Base-by-base conservation (phyloP, 495 filamentous ascomycete genomes). In the Penicillium bialowiezense region DNA sequence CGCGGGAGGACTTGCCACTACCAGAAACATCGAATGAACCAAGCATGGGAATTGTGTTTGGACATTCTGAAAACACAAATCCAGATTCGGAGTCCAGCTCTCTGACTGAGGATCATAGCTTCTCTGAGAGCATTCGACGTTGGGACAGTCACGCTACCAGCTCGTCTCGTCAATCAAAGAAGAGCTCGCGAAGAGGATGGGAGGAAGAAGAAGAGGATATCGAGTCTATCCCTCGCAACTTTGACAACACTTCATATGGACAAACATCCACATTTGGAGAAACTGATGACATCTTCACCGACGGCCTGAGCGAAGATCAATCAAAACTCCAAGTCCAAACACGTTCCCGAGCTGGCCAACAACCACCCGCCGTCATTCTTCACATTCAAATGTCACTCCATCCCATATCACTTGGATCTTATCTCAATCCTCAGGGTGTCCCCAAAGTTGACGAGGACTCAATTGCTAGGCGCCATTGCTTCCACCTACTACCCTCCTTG, bases 381-480 rank as follows among this genome's bases (percentile, higher is more conserved):
- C 71, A 80, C 48, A 80, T 81, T 17, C 73, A 78, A 47, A 81
- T 81, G 77, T 78, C 77, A 5, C 55, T 79, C 13, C 73, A 81
- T 45, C 74, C 73, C 1, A 64, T 78, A 9, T 74, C 75, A n/a
- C 69, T 77, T 12, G 59, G 59, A 44, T 64, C 72, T 2, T 81
- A 73, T 41, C 60, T 72, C 31, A 75, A 67, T 53, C 67, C 64
- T 35, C 69, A 65, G 48, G 28, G 57, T 14, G 31, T 32, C 24
- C 17, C 28, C 31, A 43, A 40, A 35, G 23, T 29, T 12, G 51
- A 55, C 14, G 29, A n/a, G 3, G 12, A 39, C 12, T 42, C 41
- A 7, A 46, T 52, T 20, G 50, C 61, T 3, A 58, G 66, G 5
- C 70, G 68, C 13, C 77, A 81, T 51, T 81, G 77, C 31, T 79